Percentiles rank a stretch among this genome's conserved stretches.
phyloP scores from a whole-genome alignment of 1,139 yeast species.

The Nadsonia commutata region DNA sequence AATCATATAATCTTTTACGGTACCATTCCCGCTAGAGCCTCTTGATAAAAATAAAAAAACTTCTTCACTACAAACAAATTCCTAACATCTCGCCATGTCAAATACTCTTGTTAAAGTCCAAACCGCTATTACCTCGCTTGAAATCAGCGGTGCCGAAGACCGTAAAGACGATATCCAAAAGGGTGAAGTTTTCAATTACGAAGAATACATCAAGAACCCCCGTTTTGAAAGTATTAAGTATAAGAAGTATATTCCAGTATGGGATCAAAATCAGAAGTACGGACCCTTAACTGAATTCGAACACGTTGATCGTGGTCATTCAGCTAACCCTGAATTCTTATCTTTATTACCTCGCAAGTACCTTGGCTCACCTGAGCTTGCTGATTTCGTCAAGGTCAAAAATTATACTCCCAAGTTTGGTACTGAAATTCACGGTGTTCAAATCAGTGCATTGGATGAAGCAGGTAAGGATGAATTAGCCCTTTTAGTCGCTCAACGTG shows the following conservation, averaged over 20 bases:
- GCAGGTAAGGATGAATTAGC: conserved; percentile 52
- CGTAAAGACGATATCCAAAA: too few species aligned
- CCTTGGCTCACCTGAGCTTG: neutral
- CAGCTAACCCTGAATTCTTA: conserved; percentile 20
- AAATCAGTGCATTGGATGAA: conserved; percentile 35
- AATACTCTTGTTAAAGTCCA: too few species aligned
- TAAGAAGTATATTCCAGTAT: conserved; percentile 35
- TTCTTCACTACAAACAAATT: too few species aligned
- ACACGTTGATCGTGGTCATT: conserved; percentile 23
- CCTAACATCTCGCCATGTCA: too few species aligned
- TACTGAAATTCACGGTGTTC: conserved; percentile 42
- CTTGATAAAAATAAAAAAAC: too few species aligned
- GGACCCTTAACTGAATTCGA: conserved; percentile 25
- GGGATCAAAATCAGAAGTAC: conserved; percentile 31
- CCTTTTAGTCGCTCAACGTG: conserved; percentile 46
- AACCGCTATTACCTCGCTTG: too few species aligned
- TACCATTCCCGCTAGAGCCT: too few species aligned
- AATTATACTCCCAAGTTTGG: conserved; percentile 45
- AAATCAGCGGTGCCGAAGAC: too few species aligned
- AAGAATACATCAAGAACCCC: neutral
- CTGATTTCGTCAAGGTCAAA: conserved; percentile 2
- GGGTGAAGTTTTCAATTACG: neutral
- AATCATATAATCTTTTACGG: too few species aligned
- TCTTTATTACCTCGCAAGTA: conserved; percentile 12
- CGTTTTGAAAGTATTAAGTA: conserved; percentile 6